Percentiles rank a stretch among this genome's conserved stretches.
Conservation (phyloP, 2,329 filamentous ascomycete genomes). For the Calonectria montana region DNA sequence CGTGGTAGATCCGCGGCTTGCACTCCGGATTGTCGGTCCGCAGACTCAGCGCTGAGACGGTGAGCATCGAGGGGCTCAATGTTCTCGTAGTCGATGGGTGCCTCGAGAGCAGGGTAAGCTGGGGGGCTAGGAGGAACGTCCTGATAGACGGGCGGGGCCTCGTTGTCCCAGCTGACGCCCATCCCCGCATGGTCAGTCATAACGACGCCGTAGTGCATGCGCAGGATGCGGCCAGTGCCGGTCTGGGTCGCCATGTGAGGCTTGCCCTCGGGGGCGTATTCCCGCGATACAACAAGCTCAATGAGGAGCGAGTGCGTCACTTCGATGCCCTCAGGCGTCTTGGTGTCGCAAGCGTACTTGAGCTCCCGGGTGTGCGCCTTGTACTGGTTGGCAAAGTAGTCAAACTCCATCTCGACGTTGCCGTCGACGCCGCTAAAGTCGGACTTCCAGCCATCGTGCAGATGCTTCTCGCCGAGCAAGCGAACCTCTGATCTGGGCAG, state of each 20-base stretch:
- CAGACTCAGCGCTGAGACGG: constrained; percentile 34
- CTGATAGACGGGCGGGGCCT: constrained; percentile 92
- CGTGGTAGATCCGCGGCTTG: constrained; percentile 4
- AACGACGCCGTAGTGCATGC: constrained; percentile 88
- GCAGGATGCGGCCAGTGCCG: constrained; percentile 87
- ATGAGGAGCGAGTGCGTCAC: constrained; percentile 88
- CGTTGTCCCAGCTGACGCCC: constrained; percentile 97
- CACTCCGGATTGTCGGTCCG: constrained; percentile 18
- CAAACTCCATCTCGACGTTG: constrained; percentile 81
- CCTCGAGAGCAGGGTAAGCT: constrained; percentile 62
- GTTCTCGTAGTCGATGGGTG: constrained; percentile 53
- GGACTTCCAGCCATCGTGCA: constrained; percentile 92
- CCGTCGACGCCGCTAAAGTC: constrained; percentile 65
- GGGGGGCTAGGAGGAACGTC: constrained; percentile 92
- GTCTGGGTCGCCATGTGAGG: constrained; percentile 81
- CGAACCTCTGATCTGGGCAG: constrained; percentile 79
- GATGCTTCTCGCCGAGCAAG: constrained; percentile 81
- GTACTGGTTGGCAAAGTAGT: constrained; percentile 61
- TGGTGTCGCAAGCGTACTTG: constrained; percentile 82
- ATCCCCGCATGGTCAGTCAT: constrained; percentile 87
- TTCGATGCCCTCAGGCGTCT: constrained; percentile 78
- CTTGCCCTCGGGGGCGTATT: constrained; percentile 81
- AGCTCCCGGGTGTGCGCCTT: constrained; percentile 60
- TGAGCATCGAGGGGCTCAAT: constrained; percentile 49
- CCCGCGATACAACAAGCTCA: constrained; percentile 94